These are phyloP conservation scores for Paramecium sonneborni DNA, from an alignment of 73 alveolate genomes.

Conservation along the genomic window DNA sequence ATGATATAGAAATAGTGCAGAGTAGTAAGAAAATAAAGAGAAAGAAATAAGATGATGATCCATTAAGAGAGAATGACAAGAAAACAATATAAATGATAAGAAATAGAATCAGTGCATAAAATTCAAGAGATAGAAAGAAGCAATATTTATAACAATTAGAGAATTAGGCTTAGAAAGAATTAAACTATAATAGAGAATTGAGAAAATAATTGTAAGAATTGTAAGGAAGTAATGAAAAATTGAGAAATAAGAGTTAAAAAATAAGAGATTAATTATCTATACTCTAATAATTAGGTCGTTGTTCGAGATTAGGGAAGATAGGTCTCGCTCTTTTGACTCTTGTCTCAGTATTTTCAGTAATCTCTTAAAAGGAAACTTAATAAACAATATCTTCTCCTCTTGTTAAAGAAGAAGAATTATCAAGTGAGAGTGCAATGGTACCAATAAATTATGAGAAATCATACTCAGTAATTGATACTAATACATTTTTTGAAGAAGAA, in stretches of 20 bases:
- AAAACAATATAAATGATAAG: slow-evolving; percentile 73
- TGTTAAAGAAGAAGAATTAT: background rate
- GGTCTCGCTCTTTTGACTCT: slow-evolving; percentile 50
- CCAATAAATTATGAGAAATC: slow-evolving; percentile 6
- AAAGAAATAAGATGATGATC: slow-evolving; percentile 56
- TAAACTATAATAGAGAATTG: background rate
- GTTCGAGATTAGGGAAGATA: slow-evolving; percentile 39
- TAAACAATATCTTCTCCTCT: background rate
- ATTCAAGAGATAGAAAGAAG: slow-evolving; percentile 76
- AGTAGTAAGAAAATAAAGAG: slow-evolving; percentile 31
- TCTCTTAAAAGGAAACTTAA: background rate
- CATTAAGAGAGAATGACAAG: slow-evolving; percentile 64
- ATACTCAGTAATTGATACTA: background rate
- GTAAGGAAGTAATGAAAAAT: background rate
- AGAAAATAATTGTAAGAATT: background rate
- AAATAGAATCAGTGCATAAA: slow-evolving; percentile 76
- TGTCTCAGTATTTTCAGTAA: slow-evolving; percentile 54
- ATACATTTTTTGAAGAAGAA: background rate
- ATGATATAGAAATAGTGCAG: background rate
- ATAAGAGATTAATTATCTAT: slow-evolving; percentile 14
- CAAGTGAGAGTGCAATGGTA: background rate
- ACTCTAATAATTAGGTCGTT: background rate
- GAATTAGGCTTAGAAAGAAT: background rate
- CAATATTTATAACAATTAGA: slow-evolving; percentile 26
- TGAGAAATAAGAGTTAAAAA: background rate